Percentiles rank a stretch among this genome's conserved stretches.
Evolutionary conservation across 352 stramenopile genomes (phyloP).

Genomic region (Phytophthora multivora): DNA sequence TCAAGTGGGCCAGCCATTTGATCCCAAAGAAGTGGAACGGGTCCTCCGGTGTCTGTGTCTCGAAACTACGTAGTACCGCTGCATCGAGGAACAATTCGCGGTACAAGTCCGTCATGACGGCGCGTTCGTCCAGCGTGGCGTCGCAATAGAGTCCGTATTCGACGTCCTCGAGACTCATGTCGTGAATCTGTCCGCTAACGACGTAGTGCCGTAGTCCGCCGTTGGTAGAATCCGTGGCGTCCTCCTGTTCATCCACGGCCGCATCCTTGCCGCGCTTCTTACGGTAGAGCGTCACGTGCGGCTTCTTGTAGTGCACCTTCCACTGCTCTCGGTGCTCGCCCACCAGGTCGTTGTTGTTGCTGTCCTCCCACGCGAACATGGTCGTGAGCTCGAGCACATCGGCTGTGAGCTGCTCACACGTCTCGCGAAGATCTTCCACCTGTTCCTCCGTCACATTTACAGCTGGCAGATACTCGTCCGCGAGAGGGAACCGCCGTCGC

Average conservation of each 20-base stretch:
- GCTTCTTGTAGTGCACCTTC: conserved; percentile 57
- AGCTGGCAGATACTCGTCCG: conserved; percentile 54
- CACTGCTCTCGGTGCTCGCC: conserved; percentile 42
- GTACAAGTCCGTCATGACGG: conserved; percentile 52
- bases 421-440: conserved; percentile 46
- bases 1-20: conserved; percentile 54
- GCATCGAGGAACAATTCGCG: conserved; percentile 49
- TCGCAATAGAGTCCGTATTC: conserved; percentile 59
- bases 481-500: conserved; percentile 60
- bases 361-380: conserved; percentile 64
- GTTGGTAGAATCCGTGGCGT: conserved; percentile 16
- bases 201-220: conserved; percentile 45
- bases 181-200: conserved; percentile 49
- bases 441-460: conserved; percentile 46
- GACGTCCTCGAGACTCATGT: conserved; percentile 54
- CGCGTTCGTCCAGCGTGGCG: conserved; percentile 49
- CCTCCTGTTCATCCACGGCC: conserved; percentile 17
- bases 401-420: conserved; percentile 52
- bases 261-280: conserved; percentile 37
- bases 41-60: conserved; percentile 40
- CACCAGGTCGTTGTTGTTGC: conserved; percentile 45
- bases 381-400: conserved; percentile 53
- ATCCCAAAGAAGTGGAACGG: conserved; percentile 59
- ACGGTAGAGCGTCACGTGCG: conserved; percentile 61
- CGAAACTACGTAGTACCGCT: conserved; percentile 43